Percentiles rank a stretch among this genome's conserved stretches.
Evolutionary conservation across 345 rosid genomes (phyloP).

Genomic region (Clausena lansium): DNA sequence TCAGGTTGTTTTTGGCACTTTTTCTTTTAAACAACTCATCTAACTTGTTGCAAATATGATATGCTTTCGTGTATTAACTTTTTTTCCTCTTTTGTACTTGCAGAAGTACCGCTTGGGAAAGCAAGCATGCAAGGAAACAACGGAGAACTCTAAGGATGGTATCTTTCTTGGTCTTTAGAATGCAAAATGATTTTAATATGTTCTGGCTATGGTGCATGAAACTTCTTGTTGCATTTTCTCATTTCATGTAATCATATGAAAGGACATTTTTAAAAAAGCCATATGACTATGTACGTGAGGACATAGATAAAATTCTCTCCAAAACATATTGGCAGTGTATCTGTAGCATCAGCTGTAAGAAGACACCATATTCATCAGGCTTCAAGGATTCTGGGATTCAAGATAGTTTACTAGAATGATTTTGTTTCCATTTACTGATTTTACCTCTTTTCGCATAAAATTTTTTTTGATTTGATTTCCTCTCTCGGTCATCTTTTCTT

Average conservation of each 20-base stretch:
- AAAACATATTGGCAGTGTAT: neutral
- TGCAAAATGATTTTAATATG: neutral
- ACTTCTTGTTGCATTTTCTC: slow-evolving; percentile 1
- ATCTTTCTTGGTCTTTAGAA: slow-evolving; percentile 15
- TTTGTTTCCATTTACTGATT: neutral
- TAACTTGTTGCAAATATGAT: neutral
- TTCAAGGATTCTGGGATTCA: neutral
- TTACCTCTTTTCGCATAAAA: neutral
- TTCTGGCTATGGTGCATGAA: neutral
- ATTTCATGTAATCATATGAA: neutral
- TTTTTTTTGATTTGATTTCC: neutral
- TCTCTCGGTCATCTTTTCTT: neutral
- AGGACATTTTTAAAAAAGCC: neutral
- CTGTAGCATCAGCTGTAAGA: neutral
- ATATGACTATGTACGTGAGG: neutral
- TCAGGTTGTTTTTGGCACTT: slow-evolving; percentile 51
- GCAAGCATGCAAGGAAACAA: slow-evolving; percentile 77
- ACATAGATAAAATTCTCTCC: neutral
- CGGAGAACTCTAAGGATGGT: slow-evolving; percentile 89
- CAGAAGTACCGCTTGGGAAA: slow-evolving; percentile 92
- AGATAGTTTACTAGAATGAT: neutral
- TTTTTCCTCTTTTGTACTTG: slow-evolving; percentile 5
- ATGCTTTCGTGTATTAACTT: neutral
- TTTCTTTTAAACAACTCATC: neutral
- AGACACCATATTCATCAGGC: neutral